Conservation (phyloP, 2,329 filamentous ascomycete genomes). For the Lachnellula suecica region DNA sequence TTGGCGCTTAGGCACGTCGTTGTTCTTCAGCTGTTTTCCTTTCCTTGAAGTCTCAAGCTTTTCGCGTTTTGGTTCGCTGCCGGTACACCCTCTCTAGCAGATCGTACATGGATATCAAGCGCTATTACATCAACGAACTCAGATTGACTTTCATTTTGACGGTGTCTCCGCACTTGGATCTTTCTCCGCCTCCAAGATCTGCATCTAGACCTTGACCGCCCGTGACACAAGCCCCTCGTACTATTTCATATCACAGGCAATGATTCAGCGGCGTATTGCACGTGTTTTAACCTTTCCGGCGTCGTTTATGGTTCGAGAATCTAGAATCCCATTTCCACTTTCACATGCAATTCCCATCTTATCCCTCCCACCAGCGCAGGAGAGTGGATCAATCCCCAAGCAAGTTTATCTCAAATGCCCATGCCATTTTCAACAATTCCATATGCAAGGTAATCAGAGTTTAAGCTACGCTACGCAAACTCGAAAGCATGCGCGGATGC, state of each 20-base stretch:
- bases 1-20: neutral
- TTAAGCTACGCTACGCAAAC: no score
- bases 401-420: neutral
- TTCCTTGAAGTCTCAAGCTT: neutral
- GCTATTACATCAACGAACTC: neutral
- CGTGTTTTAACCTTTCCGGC: no score
- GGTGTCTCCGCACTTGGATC: neutral
- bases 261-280: no score
- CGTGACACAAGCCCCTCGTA: neutral
- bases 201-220: neutral
- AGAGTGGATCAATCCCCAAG: neutral
- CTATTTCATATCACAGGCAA: neutral
- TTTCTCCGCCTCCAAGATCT: no score
- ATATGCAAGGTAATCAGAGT: no score
- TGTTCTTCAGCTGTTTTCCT: neutral
- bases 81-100: neutral
- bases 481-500: no score
- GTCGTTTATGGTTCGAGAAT: neutral
- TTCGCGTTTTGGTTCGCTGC: neutral
- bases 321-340: neutral
- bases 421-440: no score
- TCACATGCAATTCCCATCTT: neutral
- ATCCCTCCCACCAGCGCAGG: neutral
- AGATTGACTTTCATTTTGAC: neutral
- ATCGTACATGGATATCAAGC: neutral